Evolutionary conservation across 208 protist genomes (phyloP).

Genomic region (Tritrichomonas musculus): DNA sequence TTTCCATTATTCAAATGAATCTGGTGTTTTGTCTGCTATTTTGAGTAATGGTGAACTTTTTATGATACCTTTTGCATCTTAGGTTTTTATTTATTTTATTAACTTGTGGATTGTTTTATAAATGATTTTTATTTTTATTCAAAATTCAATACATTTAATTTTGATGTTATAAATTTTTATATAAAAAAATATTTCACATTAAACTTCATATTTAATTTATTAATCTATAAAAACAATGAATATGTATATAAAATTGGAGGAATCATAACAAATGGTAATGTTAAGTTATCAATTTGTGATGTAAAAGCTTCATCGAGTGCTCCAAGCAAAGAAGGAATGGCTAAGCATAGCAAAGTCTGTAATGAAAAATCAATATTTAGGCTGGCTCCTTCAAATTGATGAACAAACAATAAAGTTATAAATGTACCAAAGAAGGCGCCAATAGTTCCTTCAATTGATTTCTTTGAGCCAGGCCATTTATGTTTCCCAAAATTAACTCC

Average conservation of each 20-base stretch:
- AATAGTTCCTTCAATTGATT: neutral
- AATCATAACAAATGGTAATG: neutral
- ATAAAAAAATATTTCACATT: no score
- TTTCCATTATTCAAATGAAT: no score
- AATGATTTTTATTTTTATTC: no score
- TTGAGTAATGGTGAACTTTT: no score
- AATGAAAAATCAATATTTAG: neutral
- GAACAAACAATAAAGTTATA: neutral
- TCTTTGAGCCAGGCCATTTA: constrained; percentile 26
- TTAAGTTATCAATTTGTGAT: constrained; percentile 29
- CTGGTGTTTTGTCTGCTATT: no score
- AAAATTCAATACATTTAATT: no score
- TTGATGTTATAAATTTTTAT: no score
- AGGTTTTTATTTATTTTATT: no score
- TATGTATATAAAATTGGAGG: neutral
- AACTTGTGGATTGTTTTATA: no score
- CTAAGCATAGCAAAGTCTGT: neutral
- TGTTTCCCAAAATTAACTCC: constrained; percentile 16
- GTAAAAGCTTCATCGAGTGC: constrained; percentile 25
- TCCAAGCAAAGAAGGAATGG: neutral
- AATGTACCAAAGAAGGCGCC: neutral
- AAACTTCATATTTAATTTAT: no score
- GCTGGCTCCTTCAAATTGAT: neutral
- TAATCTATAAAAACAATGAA: neutral
- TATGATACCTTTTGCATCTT: no score